A percentile compares a stretch with the other conserved stretches of the same genome.
phyloP scores from a whole-genome alignment of 2,329 filamentous ascomycete genomes.

The Coniochaeta pulveracea region DNA sequence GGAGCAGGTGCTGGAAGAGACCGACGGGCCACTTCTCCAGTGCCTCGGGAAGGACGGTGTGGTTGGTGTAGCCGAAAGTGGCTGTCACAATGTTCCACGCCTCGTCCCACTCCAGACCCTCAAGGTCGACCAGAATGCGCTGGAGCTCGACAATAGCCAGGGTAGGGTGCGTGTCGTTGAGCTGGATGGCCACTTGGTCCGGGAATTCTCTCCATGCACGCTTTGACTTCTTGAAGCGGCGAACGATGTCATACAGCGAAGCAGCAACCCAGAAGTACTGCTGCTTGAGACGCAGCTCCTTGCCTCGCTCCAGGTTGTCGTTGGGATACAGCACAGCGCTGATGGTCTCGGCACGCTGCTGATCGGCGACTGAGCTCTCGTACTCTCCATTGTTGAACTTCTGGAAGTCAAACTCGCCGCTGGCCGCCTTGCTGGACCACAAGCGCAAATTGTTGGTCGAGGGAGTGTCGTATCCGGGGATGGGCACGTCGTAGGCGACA shows the following conservation, averaged over 20 bases:
- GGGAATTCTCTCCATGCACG: conserved; percentile 85
- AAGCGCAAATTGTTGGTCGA: conserved; percentile 95
- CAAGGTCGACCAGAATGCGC: conserved; percentile 79
- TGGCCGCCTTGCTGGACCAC: conserved; percentile 96
- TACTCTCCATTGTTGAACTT: conserved; percentile 99
- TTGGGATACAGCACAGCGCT: conserved; percentile 96
- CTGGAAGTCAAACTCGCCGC: conserved; percentile 97
- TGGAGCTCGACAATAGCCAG: conserved; percentile 93
- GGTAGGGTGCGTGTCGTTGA: conserved; percentile 96
- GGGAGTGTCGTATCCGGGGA: conserved; percentile 80
- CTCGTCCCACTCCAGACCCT: conserved; percentile 86
- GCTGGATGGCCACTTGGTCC: conserved; percentile 90
- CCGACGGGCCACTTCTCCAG: conserved; percentile 98
- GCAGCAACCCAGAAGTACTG: conserved; percentile 99
- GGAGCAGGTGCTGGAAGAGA: conserved; percentile 82
- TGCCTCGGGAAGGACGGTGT: conserved; percentile 93
- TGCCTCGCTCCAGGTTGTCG: conserved; percentile 90
- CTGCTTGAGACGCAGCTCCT: conserved; percentile 95
- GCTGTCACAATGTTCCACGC: conserved; percentile 74
- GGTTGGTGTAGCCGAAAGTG: conserved; percentile 94
- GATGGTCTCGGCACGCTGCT: conserved; percentile 98
- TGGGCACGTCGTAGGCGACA: conserved; percentile 84
- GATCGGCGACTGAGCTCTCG: conserved; percentile 93
- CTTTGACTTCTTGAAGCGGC: conserved; percentile 95
- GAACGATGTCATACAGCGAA: conserved; percentile 90